These are phyloP conservation scores for Posidonia australis DNA, from an alignment of 106 monocot genomes.

Conservation along the genomic window DNA sequence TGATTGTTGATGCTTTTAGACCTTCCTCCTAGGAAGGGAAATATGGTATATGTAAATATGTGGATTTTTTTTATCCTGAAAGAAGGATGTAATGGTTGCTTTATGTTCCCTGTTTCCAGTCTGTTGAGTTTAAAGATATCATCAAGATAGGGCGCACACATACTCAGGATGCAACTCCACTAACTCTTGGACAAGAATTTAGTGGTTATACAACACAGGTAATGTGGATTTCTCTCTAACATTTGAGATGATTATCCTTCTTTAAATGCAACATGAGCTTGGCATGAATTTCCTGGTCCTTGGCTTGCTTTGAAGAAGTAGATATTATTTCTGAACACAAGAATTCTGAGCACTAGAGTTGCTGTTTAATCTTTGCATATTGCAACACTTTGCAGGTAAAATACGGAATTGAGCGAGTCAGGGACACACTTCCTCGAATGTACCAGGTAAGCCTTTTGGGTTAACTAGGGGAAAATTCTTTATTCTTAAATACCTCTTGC, in stretches of 20 bases:
- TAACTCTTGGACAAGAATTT: constrained; percentile 98
- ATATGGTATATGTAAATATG: neutral
- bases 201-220: constrained; percentile 97
- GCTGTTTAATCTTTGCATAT: neutral
- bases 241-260: neutral
- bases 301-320: neutral
- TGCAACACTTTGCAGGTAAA: constrained; percentile 36
- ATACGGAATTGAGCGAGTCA: constrained; percentile 74
- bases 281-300: neutral
- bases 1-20: neutral
- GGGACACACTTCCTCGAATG: constrained; percentile 69
- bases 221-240: neutral
- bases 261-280: neutral
- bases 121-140: constrained; percentile 90
- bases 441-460: constrained; percentile 56
- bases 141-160: constrained; percentile 97
- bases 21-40: neutral
- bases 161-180: constrained; percentile 94
- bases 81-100: too few species aligned
- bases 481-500: neutral
- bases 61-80: too few species aligned
- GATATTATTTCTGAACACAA: neutral
- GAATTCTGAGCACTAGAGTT: neutral
- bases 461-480: neutral
- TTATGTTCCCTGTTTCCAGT: constrained; percentile 23